Conservation (phyloP, 2,329 filamentous ascomycete species). For the Xenosphaeropsis pyriputrescens region DNA sequence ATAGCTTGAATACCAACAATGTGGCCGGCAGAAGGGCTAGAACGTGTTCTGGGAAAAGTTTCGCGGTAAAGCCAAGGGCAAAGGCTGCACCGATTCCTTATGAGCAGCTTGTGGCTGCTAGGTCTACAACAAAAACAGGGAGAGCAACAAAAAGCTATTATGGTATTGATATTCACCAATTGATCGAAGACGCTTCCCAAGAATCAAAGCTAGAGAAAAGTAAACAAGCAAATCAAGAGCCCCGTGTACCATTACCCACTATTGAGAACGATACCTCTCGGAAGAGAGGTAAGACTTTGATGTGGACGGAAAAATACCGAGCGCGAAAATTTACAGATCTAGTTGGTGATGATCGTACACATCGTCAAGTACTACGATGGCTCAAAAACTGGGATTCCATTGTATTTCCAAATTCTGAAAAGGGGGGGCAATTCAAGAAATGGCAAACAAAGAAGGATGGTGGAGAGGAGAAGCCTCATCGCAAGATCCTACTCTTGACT, state of each 20-base stretch:
- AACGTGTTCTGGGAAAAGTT: slow-evolving; percentile 31
- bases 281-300: slow-evolving; percentile 28
- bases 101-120: slow-evolving; percentile 50
- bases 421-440: slow-evolving; percentile 31
- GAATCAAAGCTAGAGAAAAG: slow-evolving; percentile 21
- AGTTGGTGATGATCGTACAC: slow-evolving; percentile 87
- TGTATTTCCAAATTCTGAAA: slow-evolving; percentile 63
- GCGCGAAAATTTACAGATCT: slow-evolving; percentile 85
- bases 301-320: slow-evolving; percentile 98
- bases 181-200: slow-evolving; percentile 57
- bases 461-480: slow-evolving; percentile 58
- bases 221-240: slow-evolving; percentile 20
- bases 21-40: slow-evolving; percentile 5
- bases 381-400: slow-evolving; percentile 86
- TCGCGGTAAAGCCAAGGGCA: slow-evolving; percentile 40
- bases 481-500: slow-evolving; percentile 80
- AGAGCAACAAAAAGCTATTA: slow-evolving; percentile 69
- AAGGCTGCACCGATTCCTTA: slow-evolving; percentile 34
- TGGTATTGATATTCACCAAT: slow-evolving; percentile 76
- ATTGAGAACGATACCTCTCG: slow-evolving; percentile 19
- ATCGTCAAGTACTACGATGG: slow-evolving; percentile 82
- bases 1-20: slow-evolving; percentile 4
- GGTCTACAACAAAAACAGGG: slow-evolving; percentile 51
- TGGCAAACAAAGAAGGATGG: slow-evolving; percentile 21
- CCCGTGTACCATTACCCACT: slow-evolving; percentile 19